Conservation (phyloP, 2,329 filamentous ascomycete species). For the Cordyceps fumosorosea region DNA sequence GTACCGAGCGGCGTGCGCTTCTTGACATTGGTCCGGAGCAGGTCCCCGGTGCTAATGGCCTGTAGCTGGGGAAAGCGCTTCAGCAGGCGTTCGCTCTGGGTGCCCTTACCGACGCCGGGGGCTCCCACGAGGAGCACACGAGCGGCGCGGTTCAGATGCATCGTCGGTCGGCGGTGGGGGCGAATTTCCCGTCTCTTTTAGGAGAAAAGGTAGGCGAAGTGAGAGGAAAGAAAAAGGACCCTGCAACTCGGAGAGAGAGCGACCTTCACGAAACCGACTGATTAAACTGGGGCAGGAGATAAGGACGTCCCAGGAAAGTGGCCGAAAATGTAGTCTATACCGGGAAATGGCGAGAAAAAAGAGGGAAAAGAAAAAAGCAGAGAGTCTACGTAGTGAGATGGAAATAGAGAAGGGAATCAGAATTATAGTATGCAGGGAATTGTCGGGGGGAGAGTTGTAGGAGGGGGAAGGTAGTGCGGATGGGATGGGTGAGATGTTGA, state of each 20-base stretch:
- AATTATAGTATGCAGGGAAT: neutral
- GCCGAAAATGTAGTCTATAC: neutral
- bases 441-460: neutral
- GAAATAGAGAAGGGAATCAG: neutral
- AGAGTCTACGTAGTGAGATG: neutral
- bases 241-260: neutral
- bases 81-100: slow-evolving; percentile 85
- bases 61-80: slow-evolving; percentile 81
- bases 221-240: neutral
- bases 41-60: slow-evolving; percentile 87
- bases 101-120: slow-evolving; percentile 95
- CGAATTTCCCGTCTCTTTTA: neutral
- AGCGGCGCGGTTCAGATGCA: slow-evolving; percentile 72
- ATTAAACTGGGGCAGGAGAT: slow-evolving; percentile 10
- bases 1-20: slow-evolving; percentile 77
- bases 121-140: slow-evolving; percentile 92
- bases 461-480: neutral
- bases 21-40: slow-evolving; percentile 89
- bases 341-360: neutral
- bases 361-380: neutral
- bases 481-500: slow-evolving; percentile 10
- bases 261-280: neutral
- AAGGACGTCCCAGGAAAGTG: neutral
- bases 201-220: neutral
- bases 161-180: slow-evolving; percentile 22